Base-by-base conservation (phyloP, 2,329 filamentous ascomycete genomes). In the Trichophyton benhamiae region DNA sequence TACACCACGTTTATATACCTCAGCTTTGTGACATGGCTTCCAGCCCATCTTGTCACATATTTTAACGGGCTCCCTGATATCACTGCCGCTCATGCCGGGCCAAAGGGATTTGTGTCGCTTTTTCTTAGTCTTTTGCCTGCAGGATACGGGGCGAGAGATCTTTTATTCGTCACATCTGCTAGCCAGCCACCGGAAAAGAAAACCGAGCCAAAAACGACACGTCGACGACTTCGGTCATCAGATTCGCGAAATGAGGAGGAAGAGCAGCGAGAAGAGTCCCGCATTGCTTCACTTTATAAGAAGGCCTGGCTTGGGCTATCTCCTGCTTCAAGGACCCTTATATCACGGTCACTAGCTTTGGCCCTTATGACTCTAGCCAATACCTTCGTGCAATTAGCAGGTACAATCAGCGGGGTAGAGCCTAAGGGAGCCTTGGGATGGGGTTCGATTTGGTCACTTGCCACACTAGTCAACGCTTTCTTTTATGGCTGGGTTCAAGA, bases 1-100 rank as follows among this genome's bases (percentile, higher is more conserved):
- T 95, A 94, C 76, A 83, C 82, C 61, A 79, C 91, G n/a, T 78
- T 83, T 1, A 75, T 96, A 33, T 88, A 87, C 68, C 74, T 82
- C 59, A 84, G 86, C 60, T 85, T 88, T 72, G 80, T 81, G 62
- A 85, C 85, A 15, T 86, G 85, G 75, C 80, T 96, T 15, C 89
- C 89, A 5, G 74, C 77, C 25, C 83, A 83, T 68, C 79, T 96
- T n/a, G 82, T 91, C 59, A 76, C 84, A 33, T 82, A 92, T 76
- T 96, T 96, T 69, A 76, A 81, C n/a, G 81, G 80, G 61, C 80
- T 96, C 59, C 78, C 82, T 5, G 87, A 84, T 33, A 78, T 96
- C 57, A 81, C 83, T 64, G 79, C 82, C 11, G 87, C 85, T 2
- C 84, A 92, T 71, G 77, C 81, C 22, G 82, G 86, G 9, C 82